phyloP scores from a whole-genome alignment of 805 yeast species.

The Wickerhamiella australiensis region DNA sequence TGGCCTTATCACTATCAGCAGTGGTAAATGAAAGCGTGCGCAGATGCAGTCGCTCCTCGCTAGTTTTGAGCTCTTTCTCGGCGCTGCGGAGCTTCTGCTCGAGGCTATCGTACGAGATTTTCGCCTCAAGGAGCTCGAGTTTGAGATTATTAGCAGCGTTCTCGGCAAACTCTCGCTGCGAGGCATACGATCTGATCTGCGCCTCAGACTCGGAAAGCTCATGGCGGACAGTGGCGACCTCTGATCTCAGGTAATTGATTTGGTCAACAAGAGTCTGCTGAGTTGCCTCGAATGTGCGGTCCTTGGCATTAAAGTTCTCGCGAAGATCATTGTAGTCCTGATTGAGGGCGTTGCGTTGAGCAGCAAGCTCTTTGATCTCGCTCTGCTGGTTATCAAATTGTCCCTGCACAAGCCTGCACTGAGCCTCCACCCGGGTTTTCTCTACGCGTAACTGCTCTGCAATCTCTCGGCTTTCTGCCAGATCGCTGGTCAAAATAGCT shows the following conservation, averaged over 20 bases:
- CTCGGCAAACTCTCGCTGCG: constrained; percentile 46
- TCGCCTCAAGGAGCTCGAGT: constrained; percentile 32
- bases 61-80: background rate
- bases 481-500: background rate
- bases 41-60: constrained; percentile 3
- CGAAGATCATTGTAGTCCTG: background rate
- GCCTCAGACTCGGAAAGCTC: constrained; percentile 37
- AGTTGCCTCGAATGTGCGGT: constrained; percentile 43
- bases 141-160: constrained; percentile 49
- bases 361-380: background rate
- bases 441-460: constrained; percentile 5
- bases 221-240: constrained; percentile 35
- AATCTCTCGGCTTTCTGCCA: constrained; percentile 1
- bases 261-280: constrained; percentile 39
- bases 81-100: constrained; percentile 1
- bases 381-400: background rate
- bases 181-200: constrained; percentile 42
- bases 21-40: constrained; percentile 7
- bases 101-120: background rate
- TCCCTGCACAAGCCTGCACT: background rate
- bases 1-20: constrained; percentile 22
- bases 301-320: background rate
- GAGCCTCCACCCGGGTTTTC: constrained; percentile 1
- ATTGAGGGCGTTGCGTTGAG: background rate
- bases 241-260: constrained; percentile 38